Evolutionary conservation across 2,329 filamentous ascomycete genomes (phyloP), one percentile per base, ranked within the genome.

Genomic region (Phyllosticta capitalensis): DNA sequence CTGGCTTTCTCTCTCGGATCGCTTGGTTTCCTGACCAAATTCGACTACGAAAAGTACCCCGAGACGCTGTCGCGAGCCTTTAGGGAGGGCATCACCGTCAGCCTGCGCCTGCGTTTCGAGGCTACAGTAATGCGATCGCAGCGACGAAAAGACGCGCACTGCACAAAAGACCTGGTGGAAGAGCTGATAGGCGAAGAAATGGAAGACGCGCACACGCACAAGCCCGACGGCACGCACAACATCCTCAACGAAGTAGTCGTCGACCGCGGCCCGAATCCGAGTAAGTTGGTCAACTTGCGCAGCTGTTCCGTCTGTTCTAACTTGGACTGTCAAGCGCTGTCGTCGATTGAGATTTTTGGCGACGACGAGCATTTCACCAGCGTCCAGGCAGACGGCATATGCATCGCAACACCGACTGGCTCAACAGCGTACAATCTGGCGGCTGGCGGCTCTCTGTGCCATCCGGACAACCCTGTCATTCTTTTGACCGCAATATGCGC

Each of bases 181-280:
- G 92, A 97, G 70, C 75, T 97, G 54, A 87, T 96, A 55, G 92
- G 90, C 5, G 89, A 92, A 69, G 90, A 92, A 75, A 84, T 83
- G 54, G 90, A 92, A 52, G 88, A 95, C 66, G 85, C 88, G 65
- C 84, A 87, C 65, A 97, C 92, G 0, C 94, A 97, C 75, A 82
- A 79, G 50, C 92, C 92, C 0, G 90, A 94, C 66, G 84, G 85
- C 48, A 92, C 89, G 1, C 90, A 86, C 71, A 90, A 96, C 72
- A 95, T 97, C 61, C 76, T 99, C 63, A 99, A 99, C 67, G 94
- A 99, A 71, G 85, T 97, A n/a, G 92, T 99, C 9, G 84, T 97
- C 28, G 94, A 99, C 69, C 83, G 94, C 19, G 94, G 94, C 0
- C 94, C 94, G 6, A 96, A 95, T 72, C 85, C 92, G 52, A 96